Percentiles rank a stretch among this genome's conserved stretches.
These are phyloP conservation scores for Cyberlindnera meyerae DNA, from an alignment of 805 yeast genomes.

Conservation along the genomic window DNA sequence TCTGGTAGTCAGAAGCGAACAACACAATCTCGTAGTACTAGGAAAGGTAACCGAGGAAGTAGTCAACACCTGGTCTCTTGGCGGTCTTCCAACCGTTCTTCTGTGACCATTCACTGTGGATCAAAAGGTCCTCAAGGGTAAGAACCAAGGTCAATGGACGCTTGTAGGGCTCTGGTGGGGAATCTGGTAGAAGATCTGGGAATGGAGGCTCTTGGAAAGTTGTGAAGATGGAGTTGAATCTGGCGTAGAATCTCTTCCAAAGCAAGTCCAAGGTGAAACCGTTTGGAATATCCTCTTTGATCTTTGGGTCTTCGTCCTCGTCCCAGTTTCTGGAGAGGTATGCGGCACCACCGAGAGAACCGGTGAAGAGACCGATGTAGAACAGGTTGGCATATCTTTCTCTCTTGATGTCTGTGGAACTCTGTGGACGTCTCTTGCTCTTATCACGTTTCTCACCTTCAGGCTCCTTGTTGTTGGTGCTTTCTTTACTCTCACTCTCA, in stretches of 20 bases:
- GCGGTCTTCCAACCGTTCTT: slow-evolving; percentile 97
- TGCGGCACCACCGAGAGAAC: slow-evolving; percentile 50
- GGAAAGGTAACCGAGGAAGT: slow-evolving; percentile 89
- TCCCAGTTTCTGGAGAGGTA: slow-evolving; percentile 87
- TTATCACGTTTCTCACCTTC: background rate
- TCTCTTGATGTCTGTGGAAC: slow-evolving; percentile 75
- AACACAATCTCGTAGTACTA: slow-evolving; percentile 95
- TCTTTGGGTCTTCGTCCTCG: slow-evolving; percentile 61
- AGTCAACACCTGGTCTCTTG: slow-evolving; percentile 97
- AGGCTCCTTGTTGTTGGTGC: too few species aligned
- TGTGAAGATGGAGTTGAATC: slow-evolving; percentile 71
- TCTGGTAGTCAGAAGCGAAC: slow-evolving; percentile 79
- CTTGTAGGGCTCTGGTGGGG: slow-evolving; percentile 85
- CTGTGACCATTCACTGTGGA: slow-evolving; percentile 89
- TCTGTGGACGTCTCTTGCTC: slow-evolving; percentile 47
- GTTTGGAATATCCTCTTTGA: slow-evolving; percentile 47
- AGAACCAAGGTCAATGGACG: slow-evolving; percentile 89
- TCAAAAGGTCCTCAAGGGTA: slow-evolving; percentile 82
- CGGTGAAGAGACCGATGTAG: slow-evolving; percentile 49
- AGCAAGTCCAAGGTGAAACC: slow-evolving; percentile 66
- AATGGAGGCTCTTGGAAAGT: slow-evolving; percentile 92
- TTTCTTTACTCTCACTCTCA: too few species aligned
- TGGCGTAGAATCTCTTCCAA: slow-evolving; percentile 62
- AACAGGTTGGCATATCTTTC: slow-evolving; percentile 76
- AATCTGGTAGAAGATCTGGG: slow-evolving; percentile 87